A percentile compares a stretch with the other conserved stretches of the same genome.
These are phyloP conservation scores for Cytospora piceicola DNA, from an alignment of 2,329 filamentous ascomycete genomes.

Conservation along the genomic window DNA sequence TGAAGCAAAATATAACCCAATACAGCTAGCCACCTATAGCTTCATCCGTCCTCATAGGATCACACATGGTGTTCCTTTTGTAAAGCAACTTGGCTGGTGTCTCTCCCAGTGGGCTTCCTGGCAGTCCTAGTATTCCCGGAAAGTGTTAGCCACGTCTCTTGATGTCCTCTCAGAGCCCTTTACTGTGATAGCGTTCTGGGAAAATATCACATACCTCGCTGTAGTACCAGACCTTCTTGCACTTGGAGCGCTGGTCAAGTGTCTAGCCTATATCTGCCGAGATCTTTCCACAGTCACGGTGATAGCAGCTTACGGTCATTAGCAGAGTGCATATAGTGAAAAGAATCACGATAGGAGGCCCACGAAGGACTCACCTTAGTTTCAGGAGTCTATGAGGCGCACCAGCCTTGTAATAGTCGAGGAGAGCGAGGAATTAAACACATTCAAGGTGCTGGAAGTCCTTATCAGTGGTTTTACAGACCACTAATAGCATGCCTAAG, in stretches of 20 bases:
- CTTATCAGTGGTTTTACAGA: conserved; percentile 7
- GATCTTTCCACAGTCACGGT: conserved; percentile 35
- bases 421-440: conserved; percentile 33
- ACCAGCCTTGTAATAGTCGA: conserved; percentile 34
- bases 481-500: background rate
- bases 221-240: conserved; percentile 32
- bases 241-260: conserved; percentile 26
- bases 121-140: conserved; percentile 23
- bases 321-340: background rate
- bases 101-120: conserved; percentile 29
- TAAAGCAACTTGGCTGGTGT: conserved; percentile 26
- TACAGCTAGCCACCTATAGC: too few relatives aligned
- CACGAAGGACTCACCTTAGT: conserved; percentile 22
- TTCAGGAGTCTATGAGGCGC: conserved; percentile 30
- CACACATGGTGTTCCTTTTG: background rate
- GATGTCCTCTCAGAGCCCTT: background rate
- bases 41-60: too few relatives aligned
- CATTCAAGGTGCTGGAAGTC: conserved; percentile 32
- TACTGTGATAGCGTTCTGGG: too few relatives aligned
- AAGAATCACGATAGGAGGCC: background rate
- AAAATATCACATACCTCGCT: conserved; percentile 23
- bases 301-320: conserved; percentile 32
- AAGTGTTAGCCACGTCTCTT: background rate
- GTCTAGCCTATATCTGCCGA: conserved; percentile 26
- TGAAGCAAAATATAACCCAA: too few relatives aligned